Percentiles rank a stretch among this genome's conserved stretches.
phyloP scores from a whole-genome alignment of 75 land plant genomes.

The Chamaecyparis obtusa region DNA sequence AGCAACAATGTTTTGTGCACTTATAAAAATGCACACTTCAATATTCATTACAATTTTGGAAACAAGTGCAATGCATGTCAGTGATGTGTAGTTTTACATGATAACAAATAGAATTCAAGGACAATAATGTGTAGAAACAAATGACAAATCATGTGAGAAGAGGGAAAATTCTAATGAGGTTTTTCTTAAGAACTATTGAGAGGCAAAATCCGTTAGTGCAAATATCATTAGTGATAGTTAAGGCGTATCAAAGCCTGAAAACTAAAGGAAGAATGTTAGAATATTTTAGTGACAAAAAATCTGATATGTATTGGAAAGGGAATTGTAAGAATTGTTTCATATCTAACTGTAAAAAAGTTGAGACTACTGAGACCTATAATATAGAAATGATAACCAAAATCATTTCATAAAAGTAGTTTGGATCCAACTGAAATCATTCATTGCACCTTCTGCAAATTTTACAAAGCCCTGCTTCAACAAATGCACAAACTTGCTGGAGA shows the following conservation, averaged over 20 bases:
- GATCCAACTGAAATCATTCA: too few species aligned
- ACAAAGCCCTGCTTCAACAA: too few species aligned
- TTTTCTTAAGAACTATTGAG: too few species aligned
- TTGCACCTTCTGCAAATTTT: too few species aligned
- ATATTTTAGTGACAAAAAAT: neutral
- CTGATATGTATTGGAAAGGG: neutral
- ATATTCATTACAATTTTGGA: neutral
- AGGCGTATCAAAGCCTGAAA: neutral
- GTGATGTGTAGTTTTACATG: neutral
- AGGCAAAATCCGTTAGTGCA: too few species aligned
- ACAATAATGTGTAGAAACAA: neutral
- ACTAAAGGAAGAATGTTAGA: neutral
- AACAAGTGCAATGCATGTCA: neutral
- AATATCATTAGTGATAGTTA: too few species aligned
- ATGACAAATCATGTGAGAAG: neutral
- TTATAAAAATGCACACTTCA: neutral
- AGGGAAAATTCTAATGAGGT: neutral
- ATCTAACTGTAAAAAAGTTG: too few species aligned
- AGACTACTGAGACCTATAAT: neutral
- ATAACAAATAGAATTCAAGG: neutral
- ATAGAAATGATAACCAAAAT: neutral
- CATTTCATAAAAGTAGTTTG: neutral
- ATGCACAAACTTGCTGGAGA: neutral
- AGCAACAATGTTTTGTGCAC: neutral
- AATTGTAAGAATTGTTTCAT: too few species aligned